Evolutionary conservation across 345 rosid genomes (phyloP).

Genomic region (Bretschneidera sinensis): DNA sequence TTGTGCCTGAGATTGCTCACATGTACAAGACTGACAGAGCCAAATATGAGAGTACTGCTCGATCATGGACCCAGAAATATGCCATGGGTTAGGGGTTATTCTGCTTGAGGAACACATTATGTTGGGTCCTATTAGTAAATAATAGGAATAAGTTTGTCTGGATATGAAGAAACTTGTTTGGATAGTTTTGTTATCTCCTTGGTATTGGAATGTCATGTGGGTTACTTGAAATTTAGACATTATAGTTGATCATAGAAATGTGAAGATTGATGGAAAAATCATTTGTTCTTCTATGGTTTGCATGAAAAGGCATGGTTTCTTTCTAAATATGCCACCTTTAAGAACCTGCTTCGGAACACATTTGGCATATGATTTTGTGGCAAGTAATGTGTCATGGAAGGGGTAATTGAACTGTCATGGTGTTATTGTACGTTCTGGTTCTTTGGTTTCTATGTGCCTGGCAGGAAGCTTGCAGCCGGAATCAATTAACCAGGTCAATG

Average conservation of each 20-base stretch:
- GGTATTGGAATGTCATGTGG: not conserved
- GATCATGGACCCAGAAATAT: slow-evolving; percentile 70
- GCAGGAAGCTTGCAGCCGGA: no score
- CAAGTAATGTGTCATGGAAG: no score
- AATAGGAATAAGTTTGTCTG: slow-evolving; percentile 25
- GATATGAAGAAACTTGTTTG: slow-evolving; percentile 4
- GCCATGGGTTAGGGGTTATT: slow-evolving; percentile 44
- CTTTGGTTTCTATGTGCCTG: no score
- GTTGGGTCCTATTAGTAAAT: slow-evolving; percentile 20
- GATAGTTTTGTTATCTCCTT: not conserved
- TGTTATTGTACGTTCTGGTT: no score
- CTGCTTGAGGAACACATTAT: not conserved
- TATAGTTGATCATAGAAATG: not conserved
- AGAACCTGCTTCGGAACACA: no score
- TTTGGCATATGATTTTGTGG: no score
- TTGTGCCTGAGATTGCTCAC: slow-evolving; percentile 69
- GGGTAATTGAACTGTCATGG: no score
- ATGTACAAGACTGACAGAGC: slow-evolving; percentile 60
- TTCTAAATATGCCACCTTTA: no score
- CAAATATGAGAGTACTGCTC: slow-evolving; percentile 62
- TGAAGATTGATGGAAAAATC: not conserved
- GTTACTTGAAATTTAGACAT: not conserved
- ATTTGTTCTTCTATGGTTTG: not conserved
- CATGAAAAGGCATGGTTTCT: no score
- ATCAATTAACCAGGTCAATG: no score